Percentiles rank a stretch among this genome's conserved stretches.
These are phyloP conservation scores for Phytophthora megakarya DNA, from an alignment of 352 stramenopile genomes.

Conservation along the genomic window DNA sequence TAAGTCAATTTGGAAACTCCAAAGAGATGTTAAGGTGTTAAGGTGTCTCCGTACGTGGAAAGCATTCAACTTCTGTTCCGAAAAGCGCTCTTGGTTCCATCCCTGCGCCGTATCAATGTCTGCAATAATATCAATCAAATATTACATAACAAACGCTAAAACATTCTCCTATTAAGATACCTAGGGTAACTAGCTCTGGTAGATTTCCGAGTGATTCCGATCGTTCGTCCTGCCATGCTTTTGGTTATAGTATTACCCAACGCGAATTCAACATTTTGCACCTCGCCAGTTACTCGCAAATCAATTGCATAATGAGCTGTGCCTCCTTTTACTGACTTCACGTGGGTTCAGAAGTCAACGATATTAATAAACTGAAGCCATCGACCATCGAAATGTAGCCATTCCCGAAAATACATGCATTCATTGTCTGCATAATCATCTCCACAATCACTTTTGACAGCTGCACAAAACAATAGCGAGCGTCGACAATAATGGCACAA, in stretches of 20 bases:
- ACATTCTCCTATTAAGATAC: constrained; percentile 1
- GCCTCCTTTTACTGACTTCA: constrained; percentile 36
- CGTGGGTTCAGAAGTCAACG: too few relatives aligned
- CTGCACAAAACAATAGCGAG: too few relatives aligned
- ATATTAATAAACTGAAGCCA: constrained; percentile 6
- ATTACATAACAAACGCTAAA: too few relatives aligned
- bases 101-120: constrained; percentile 7
- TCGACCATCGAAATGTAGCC: constrained; percentile 14
- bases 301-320: background rate
- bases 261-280: background rate
- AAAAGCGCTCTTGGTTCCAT: constrained; percentile 35
- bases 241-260: background rate
- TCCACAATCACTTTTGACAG: too few relatives aligned
- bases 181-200: constrained; percentile 4
- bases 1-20: too few relatives aligned
- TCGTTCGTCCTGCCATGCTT: constrained; percentile 8
- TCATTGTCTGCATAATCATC: background rate
- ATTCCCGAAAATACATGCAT: constrained; percentile 8
- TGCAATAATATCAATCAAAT: too few relatives aligned
- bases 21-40: too few relatives aligned
- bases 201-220: constrained; percentile 3
- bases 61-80: constrained; percentile 35
- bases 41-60: constrained; percentile 33
- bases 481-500: constrained; percentile 16
- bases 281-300: constrained; percentile 2